phyloP scores from a whole-genome alignment of 2,329 filamentous ascomycete genomes.

The Stemphylium lycopersici region DNA sequence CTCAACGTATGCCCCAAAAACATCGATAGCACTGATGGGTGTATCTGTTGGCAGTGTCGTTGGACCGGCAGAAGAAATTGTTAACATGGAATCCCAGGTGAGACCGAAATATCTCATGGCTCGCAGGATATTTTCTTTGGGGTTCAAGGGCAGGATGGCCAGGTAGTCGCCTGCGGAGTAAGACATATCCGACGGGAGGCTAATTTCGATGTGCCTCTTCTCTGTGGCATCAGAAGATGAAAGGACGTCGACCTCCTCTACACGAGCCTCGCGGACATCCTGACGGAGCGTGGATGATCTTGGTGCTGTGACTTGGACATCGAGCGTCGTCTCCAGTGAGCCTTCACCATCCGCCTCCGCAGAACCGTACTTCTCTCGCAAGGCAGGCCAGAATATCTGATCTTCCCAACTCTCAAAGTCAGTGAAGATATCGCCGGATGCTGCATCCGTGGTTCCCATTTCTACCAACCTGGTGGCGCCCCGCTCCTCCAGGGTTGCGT shows the following conservation, averaged over 20 bases:
- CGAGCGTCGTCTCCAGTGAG: slow-evolving; percentile 35
- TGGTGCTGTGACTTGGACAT: slow-evolving; percentile 43
- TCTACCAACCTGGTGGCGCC: slow-evolving; percentile 42
- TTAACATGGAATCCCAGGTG: slow-evolving; percentile 71
- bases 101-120: slow-evolving; percentile 70
- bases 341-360: slow-evolving; percentile 29
- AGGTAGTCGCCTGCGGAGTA: slow-evolving; percentile 81
- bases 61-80: slow-evolving; percentile 64
- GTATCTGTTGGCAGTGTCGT: slow-evolving; percentile 69
- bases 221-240: slow-evolving; percentile 33
- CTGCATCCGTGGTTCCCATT: slow-evolving; percentile 46
- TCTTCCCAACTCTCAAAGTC: slow-evolving; percentile 52
- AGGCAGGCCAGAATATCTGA: slow-evolving; percentile 45
- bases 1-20: slow-evolving; percentile 75
- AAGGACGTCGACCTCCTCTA: slow-evolving; percentile 41
- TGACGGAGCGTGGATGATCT: slow-evolving; percentile 46
- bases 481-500: slow-evolving; percentile 36
- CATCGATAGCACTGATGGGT: slow-evolving; percentile 65
- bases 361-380: slow-evolving; percentile 41
- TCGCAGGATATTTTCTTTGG: slow-evolving; percentile 64
- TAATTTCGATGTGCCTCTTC: slow-evolving; percentile 52
- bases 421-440: slow-evolving; percentile 49
- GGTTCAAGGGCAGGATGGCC: slow-evolving; percentile 74
- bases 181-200: slow-evolving; percentile 55
- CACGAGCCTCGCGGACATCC: slow-evolving; percentile 45